A percentile compares a stretch with the other conserved stretches of the same genome.
Conservation (phyloP, 1,284 basidiomycete genomes). For the Wallemia ichthyophaga region DNA sequence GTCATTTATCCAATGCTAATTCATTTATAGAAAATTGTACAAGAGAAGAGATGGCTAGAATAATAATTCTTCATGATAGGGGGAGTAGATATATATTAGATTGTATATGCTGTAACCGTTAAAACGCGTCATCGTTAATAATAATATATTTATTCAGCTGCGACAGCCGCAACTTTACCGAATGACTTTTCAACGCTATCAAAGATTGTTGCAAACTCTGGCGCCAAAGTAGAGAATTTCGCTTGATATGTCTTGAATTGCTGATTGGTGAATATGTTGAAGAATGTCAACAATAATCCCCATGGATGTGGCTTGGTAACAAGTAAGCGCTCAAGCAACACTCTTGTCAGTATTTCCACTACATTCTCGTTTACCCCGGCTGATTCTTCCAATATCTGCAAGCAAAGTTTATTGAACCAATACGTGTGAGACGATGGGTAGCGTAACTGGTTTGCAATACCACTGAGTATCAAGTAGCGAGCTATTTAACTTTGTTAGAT, state of each 20-base stretch:
- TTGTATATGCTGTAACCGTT: neutral
- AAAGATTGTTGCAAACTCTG: neutral
- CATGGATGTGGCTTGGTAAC: slow-evolving; percentile 90
- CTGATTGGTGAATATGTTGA: slow-evolving; percentile 53
- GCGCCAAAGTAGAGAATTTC: neutral
- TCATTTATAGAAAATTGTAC: neutral
- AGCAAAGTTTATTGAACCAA: slow-evolving; percentile 69
- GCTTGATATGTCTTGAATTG: slow-evolving; percentile 18
- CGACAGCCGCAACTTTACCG: neutral
- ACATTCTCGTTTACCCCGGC: slow-evolving; percentile 32
- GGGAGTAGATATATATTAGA: neutral
- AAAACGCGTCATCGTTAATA: neutral
- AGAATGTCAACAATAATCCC: slow-evolving; percentile 77
- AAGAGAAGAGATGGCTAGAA: neutral
- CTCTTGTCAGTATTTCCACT: slow-evolving; percentile 66
- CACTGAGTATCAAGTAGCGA: slow-evolving; percentile 70
- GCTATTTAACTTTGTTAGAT: slow-evolving; percentile 20
- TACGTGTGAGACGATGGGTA: slow-evolving; percentile 90
- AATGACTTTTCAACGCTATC: neutral
- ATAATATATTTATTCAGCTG: neutral
- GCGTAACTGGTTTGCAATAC: slow-evolving; percentile 72
- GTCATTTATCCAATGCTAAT: neutral
- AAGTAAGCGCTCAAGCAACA: slow-evolving; percentile 73
- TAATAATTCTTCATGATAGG: too few relatives aligned
- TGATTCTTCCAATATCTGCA: slow-evolving; percentile 54